These are phyloP conservation scores for Hericium rajendrae DNA, from an alignment of 768 basidiomycete genomes.

Conservation along the genomic window DNA sequence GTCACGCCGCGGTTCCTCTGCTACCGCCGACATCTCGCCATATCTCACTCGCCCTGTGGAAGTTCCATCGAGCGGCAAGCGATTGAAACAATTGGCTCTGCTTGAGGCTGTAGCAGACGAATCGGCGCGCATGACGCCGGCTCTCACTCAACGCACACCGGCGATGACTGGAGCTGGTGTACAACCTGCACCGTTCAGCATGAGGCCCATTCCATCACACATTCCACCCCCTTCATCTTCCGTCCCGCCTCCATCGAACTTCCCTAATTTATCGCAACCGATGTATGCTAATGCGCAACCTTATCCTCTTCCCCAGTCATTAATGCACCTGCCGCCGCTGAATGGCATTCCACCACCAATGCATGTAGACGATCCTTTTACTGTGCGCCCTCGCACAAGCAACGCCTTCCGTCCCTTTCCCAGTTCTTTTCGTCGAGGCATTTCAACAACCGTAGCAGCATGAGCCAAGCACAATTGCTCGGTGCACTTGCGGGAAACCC, in stretches of 20 bases:
- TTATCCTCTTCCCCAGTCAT: slow-evolving; percentile 1
- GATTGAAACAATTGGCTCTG: slow-evolving; percentile 59
- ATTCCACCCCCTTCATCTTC: slow-evolving; percentile 4
- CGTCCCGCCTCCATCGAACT: slow-evolving; percentile 9
- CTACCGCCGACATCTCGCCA: slow-evolving; percentile 57
- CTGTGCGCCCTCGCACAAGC: slow-evolving; percentile 29
- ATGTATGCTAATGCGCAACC: slow-evolving; percentile 15
- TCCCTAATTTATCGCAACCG: slow-evolving; percentile 14
- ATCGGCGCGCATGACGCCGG: slow-evolving; percentile 49
- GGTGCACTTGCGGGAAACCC: slow-evolving; percentile 30
- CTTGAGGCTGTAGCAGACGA: slow-evolving; percentile 67
- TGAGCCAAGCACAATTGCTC: slow-evolving; percentile 44
- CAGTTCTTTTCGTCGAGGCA: slow-evolving; percentile 10
- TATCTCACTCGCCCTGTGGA: slow-evolving; percentile 50
- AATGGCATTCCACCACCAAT: slow-evolving; percentile 3
- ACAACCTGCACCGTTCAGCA: not conserved
- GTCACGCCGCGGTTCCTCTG: slow-evolving; percentile 33
- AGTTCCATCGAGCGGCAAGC: slow-evolving; percentile 49
- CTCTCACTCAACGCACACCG: slow-evolving; percentile 13
- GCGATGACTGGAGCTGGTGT: not conserved
- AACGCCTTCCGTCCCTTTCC: slow-evolving; percentile 19
- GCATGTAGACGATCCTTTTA: slow-evolving; percentile 19
- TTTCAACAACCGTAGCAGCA: slow-evolving; percentile 28
- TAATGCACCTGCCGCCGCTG: slow-evolving; percentile 9
- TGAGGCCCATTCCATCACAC: not conserved